These are phyloP conservation scores for Eustoma russellianum DNA, from an alignment of 257 asterid genomes.

Conservation along the genomic window DNA sequence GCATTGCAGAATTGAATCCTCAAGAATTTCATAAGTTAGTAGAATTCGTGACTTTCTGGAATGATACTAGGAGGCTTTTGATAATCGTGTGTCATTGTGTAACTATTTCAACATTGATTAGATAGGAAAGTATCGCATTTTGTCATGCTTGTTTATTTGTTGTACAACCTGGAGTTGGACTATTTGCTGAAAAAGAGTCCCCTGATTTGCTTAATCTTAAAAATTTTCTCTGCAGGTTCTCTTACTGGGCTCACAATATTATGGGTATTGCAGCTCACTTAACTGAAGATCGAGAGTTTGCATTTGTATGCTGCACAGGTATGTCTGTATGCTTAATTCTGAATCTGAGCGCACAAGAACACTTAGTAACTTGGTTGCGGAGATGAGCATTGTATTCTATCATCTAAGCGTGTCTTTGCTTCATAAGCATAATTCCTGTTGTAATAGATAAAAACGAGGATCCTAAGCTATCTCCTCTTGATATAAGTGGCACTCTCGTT, in stretches of 20 bases:
- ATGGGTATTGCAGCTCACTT: conserved; percentile 8
- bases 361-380: too few species aligned
- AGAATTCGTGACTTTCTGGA: not conserved
- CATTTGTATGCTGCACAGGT: conserved; percentile 14
- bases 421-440: too few species aligned
- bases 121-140: not conserved
- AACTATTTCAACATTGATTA: not conserved
- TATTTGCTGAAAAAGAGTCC: not conserved
- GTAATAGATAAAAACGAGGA: too few species aligned
- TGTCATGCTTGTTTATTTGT: too few species aligned
- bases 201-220: not conserved
- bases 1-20: not conserved
- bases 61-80: not conserved
- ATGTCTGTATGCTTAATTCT: not conserved
- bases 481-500: too few species aligned
- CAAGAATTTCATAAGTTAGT: too few species aligned
- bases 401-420: too few species aligned
- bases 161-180: not conserved
- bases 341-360: not conserved
- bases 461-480: too few species aligned
- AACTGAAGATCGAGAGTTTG: conserved; percentile 10
- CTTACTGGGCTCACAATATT: not conserved
- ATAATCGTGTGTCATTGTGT: not conserved
- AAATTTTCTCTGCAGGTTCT: conserved; percentile 12
- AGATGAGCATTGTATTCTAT: too few species aligned